Evolutionary conservation across 2,329 filamentous ascomycete species (phyloP).

Genomic region (Pseudocercospora macadamiae): DNA sequence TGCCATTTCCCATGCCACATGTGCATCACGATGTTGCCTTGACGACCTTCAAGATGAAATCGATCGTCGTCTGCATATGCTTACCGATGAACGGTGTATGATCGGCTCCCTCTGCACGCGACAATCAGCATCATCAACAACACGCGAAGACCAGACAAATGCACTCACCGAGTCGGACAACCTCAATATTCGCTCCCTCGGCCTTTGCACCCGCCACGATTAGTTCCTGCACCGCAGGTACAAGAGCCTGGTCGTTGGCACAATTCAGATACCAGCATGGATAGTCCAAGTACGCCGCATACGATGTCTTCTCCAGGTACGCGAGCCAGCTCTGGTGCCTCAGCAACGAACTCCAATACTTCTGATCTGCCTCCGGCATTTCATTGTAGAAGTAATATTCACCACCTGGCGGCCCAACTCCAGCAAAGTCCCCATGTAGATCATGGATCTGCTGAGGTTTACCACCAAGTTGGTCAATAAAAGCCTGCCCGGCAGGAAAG

Average conservation of each 20-base stretch:
- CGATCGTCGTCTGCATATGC: slow-evolving; percentile 13
- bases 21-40: neutral
- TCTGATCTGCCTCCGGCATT: slow-evolving; percentile 30
- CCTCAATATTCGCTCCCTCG: slow-evolving; percentile 2
- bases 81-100: slow-evolving; percentile 19
- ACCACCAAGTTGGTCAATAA: slow-evolving; percentile 16
- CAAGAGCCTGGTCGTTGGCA: slow-evolving; percentile 13
- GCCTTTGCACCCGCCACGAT: neutral
- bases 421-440: slow-evolving; percentile 5
- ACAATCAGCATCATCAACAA: neutral
- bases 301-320: slow-evolving; percentile 8
- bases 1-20: neutral
- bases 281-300: slow-evolving; percentile 14
- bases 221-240: slow-evolving; percentile 1
- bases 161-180: slow-evolving; percentile 1
- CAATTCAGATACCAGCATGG: slow-evolving; percentile 10
- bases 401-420: slow-evolving; percentile 8
- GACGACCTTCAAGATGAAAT: slow-evolving; percentile 7
- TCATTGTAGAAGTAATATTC: slow-evolving; percentile 44
- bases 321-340: slow-evolving; percentile 14
- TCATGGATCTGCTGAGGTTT: slow-evolving; percentile 13
- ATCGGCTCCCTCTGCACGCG: slow-evolving; percentile 6
- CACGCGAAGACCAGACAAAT: neutral
- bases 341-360: slow-evolving; percentile 22
- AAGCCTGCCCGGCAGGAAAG: slow-evolving; percentile 8